Base-by-base conservation (phyloP, 2,329 filamentous ascomycete species). In the Alternaria atra region DNA sequence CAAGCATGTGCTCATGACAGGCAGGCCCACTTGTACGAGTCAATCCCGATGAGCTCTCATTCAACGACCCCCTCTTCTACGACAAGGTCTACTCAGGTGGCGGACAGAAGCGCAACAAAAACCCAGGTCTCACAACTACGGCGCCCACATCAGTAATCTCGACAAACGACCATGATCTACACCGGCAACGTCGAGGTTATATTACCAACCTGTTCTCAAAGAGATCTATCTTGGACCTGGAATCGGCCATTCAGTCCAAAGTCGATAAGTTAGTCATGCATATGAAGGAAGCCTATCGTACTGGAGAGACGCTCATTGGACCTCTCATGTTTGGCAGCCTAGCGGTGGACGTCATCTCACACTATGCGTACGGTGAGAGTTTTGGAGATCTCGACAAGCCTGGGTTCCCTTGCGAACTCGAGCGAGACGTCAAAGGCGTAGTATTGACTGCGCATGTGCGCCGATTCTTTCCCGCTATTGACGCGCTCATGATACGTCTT, bases 201-300 rank as follows among this genome's bases (percentile, higher is more conserved):
- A 48, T 77, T 9, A 55, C 65, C 42, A 64, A 50, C 2, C 69
- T 75, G 64, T 76, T 77, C 58, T 74, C 73, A 7, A 67, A 65
- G 25, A 55, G 55, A n/a, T 54, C 60, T 2, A 64, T 75, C 29
- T 53, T 37, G 0, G 37, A 43, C 4, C 48, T 75, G 2, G 70
- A 74, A 42, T 63, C 67, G 1, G 35, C 64, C 20, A 70, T 77
- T 44, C 61, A 58, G 55, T 25, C 53, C 5, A 59, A 53, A 29
- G 52, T 68, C 6, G 39, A 55, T 6, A 32, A 43, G n/a, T 17
- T 66, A 5, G 51, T 66, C 5, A 53, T 25, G 20, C 44, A 20
- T 23, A 27, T 61, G n/a, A 44, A 51, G 8, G 5, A 52, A 48
- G 43, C 55, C 53, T 15, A 40, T 60, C 27, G 27, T 25, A 54